phyloP scores from a whole-genome alignment of 768 basidiomycete species.

The Russula compacta region DNA sequence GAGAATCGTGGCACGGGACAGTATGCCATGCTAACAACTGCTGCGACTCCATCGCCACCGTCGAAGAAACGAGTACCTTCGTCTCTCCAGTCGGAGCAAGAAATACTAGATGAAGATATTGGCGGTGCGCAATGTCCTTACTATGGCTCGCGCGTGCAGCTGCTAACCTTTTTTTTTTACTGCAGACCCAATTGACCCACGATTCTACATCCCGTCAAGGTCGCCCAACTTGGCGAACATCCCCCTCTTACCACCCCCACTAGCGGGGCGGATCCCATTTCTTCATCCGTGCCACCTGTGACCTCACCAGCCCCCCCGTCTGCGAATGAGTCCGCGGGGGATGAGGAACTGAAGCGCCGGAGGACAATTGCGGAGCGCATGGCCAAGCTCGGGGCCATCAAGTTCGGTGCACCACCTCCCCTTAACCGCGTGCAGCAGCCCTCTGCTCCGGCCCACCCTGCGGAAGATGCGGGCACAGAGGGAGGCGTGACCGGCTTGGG shows the following conservation, averaged over 20 bases:
- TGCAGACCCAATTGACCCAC: conserved; percentile 62
- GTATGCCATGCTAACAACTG: neutral
- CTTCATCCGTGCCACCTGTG: conserved; percentile 3
- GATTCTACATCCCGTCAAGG: conserved; percentile 44
- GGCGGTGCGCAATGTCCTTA: conserved; percentile 37
- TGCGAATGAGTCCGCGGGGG: conserved; percentile 34
- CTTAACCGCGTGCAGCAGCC: conserved; percentile 32
- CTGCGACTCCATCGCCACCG: conserved; percentile 1
- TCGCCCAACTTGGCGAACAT: conserved; percentile 19
- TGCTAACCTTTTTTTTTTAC: neutral
- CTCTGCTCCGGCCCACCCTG: conserved; percentile 25
- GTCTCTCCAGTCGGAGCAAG: conserved; percentile 10
- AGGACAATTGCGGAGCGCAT: conserved; percentile 87
- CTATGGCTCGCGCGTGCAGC: conserved; percentile 1
- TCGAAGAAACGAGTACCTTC: conserved; percentile 7
- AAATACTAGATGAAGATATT: conserved; percentile 18
- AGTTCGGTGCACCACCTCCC: conserved; percentile 62
- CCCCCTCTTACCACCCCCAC: neutral
- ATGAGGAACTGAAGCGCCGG: conserved; percentile 39
- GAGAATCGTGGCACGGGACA: conserved; percentile 8
- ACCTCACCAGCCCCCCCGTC: neutral
- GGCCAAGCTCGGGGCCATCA: conserved; percentile 84
- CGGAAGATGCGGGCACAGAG: conserved; percentile 19
- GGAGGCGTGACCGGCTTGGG: conserved; percentile 22
- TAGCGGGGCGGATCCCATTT: neutral